These are phyloP conservation scores for Emergomyces africanus DNA, from an alignment of 2,329 filamentous ascomycete species.

Conservation along the genomic window DNA sequence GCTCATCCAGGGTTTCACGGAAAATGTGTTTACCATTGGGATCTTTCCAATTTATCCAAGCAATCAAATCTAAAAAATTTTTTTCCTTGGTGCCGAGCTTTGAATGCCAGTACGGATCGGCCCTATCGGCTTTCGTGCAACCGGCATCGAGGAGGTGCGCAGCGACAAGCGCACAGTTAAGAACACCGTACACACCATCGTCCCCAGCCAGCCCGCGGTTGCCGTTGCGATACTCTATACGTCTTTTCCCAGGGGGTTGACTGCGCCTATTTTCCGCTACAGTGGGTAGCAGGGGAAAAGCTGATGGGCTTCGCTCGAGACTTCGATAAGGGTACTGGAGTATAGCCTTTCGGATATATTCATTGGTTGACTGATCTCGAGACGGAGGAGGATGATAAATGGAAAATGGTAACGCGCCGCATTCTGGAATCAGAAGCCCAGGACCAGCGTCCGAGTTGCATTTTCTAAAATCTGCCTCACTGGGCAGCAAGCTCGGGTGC, in stretches of 20 bases:
- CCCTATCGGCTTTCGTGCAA: constrained; percentile 21
- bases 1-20: no score
- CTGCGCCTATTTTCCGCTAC: background rate
- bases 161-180: constrained; percentile 24
- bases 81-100: constrained; percentile 12
- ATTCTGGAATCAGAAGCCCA: constrained; percentile 6
- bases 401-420: constrained; percentile 8
- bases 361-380: constrained; percentile 5
- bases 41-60: constrained; percentile 22
- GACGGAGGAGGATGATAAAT: background rate
- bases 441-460: constrained; percentile 10
- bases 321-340: constrained; percentile 17
- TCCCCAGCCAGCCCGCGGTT: constrained; percentile 21
- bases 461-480: constrained; percentile 8
- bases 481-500: constrained; percentile 5
- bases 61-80: constrained; percentile 17
- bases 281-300: constrained; percentile 5
- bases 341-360: constrained; percentile 16
- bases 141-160: constrained; percentile 26
- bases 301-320: constrained; percentile 19
- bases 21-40: background rate
- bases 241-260: background rate
- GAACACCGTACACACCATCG: constrained; percentile 7
- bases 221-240: constrained; percentile 14
- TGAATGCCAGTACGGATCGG: constrained; percentile 8